Evolutionary conservation across 2,329 filamentous ascomycete species (phyloP), one percentile per base, ranked within the genome.

Genomic region (Sporothrix protearum): DNA sequence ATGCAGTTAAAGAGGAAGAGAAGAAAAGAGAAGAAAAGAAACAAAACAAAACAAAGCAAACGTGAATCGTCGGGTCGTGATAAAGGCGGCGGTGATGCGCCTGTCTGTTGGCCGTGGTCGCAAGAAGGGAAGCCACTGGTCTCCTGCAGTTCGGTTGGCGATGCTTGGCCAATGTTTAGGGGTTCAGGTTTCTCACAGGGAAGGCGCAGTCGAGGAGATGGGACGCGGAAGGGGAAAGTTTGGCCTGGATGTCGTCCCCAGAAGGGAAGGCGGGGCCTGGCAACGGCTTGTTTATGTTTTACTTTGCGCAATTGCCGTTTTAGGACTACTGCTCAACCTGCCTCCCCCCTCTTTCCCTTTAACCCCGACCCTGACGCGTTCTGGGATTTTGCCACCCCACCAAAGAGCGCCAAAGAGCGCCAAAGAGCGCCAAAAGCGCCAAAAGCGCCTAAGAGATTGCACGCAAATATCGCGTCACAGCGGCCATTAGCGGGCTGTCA

Each of bases 261-360:
- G 9, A 55, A n/a, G 7, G 49, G 36, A 57, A 59, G 68, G 68
- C 30, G 71, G 69, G 68, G 69, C 64, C 71, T 28, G 63, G 74
- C 74, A 75, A 74, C 74, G 70, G 70, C 73, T 77, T 81, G 80
- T 79, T 79, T 81, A 80, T 79, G 77, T 80, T 80, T 80, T 78
- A 79, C 75, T 76, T 76, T 73, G 25, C 12, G 67, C 63, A 16
- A 61, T 69, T 71, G 30, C 73, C 73, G 12, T 28, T 70, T 74
- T 74, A 61, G 73, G 73, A 68, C 68, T 30, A 45, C 49, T 49
- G 45, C 70, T 51, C 68, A 61, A 51, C 45, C 12, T 30, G 39
- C 42, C 63, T 6, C 7, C 25, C 51, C 14, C 22, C 2, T 10
- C 25, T 22, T 47, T 19, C 45, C 33, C 45, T 12, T 36, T 22